phyloP scores from a whole-genome alignment of 2,329 filamentous ascomycete species.

The Cladosporium velox region DNA sequence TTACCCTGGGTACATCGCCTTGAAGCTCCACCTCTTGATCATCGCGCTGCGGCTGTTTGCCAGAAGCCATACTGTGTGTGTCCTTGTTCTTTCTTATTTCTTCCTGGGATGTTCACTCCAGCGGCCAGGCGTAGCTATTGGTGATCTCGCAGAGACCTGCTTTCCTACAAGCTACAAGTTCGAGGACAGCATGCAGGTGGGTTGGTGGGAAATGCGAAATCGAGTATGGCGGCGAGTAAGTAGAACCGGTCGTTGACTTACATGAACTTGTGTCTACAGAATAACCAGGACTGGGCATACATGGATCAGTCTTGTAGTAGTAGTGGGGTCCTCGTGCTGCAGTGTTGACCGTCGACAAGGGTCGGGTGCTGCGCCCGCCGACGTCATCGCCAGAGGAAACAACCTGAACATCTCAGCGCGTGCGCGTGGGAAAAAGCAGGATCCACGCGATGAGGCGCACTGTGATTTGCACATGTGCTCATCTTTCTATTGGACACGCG shows the following conservation, averaged over 20 bases:
- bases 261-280: neutral
- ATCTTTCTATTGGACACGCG: neutral
- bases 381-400: constrained; percentile 8
- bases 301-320: neutral
- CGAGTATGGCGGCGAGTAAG: neutral
- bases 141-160: neutral
- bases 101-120: neutral
- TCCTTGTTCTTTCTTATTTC: neutral
- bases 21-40: constrained; percentile 7
- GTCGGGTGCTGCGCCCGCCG: constrained; percentile 4
- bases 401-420: no score
- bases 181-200: neutral
- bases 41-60: constrained; percentile 16
- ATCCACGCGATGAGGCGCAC: neutral
- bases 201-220: neutral
- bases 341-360: constrained; percentile 6
- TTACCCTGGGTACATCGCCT: constrained; percentile 27
- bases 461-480: neutral
- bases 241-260: neutral
- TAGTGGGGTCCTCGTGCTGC: constrained; percentile 1
- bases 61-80: constrained; percentile 5
- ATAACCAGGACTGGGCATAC: neutral
- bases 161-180: neutral
- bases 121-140: neutral
- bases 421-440: constrained; percentile 1